Conservation (phyloP, 2,329 filamentous ascomycete genomes). For the Colletotrichum shisoi region DNA sequence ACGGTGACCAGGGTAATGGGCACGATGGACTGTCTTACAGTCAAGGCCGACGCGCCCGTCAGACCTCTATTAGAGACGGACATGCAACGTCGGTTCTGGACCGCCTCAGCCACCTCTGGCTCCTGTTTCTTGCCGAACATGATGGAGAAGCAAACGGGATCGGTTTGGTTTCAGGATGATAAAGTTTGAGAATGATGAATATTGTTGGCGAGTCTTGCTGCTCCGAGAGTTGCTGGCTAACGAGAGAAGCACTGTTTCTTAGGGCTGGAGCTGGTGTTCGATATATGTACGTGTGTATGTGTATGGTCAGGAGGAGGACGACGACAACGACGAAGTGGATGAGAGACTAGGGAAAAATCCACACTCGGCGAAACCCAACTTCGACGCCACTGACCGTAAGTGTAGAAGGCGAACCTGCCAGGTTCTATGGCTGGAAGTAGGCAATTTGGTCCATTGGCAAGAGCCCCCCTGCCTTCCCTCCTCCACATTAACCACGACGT, state of each 20-base stretch:
- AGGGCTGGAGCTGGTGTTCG: not conserved
- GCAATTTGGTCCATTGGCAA: not conserved
- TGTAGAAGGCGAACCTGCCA: not conserved
- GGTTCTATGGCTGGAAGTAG: not conserved
- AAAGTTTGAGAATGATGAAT: not conserved
- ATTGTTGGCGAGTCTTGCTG: not conserved
- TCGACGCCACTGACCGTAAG: not conserved
- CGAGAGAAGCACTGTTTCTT: not conserved
- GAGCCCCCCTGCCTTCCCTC: not conserved
- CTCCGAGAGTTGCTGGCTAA: conserved; percentile 22
- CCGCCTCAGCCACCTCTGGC: conserved; percentile 39
- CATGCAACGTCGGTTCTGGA: conserved; percentile 36
- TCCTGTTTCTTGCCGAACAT: conserved; percentile 43
- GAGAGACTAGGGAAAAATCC: conserved; percentile 1
- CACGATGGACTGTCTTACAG: conserved; percentile 70
- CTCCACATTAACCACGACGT: conserved; percentile 9
- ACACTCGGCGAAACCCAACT: conserved; percentile 4
- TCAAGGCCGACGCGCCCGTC: conserved; percentile 55
- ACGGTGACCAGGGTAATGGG: conserved; percentile 67
- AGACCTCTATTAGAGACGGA: conserved; percentile 41
- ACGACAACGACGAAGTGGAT: not conserved
- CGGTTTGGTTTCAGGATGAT: not conserved
- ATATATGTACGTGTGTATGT: not conserved
- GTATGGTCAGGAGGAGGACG: conserved; percentile 1
- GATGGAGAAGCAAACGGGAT: conserved; percentile 5